Evolutionary conservation across 164 flowering plant genomes (phyloP).

Genomic region (Echeveria elegans): DNA sequence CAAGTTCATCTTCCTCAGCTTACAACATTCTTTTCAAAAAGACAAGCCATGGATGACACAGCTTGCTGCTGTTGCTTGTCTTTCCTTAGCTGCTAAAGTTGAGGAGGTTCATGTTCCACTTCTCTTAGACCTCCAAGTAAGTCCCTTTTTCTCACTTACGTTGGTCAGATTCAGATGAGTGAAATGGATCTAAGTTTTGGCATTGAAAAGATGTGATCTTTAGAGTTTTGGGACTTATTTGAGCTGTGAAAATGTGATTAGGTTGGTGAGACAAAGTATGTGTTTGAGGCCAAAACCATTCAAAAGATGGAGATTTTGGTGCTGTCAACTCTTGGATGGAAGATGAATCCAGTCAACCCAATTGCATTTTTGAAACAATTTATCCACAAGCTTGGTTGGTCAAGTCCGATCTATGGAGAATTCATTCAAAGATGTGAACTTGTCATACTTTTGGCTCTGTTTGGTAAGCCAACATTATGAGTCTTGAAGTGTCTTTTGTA

Average conservation of each 20-base stretch:
- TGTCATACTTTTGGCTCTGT: not conserved
- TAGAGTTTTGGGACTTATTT: not conserved
- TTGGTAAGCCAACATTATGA: not conserved
- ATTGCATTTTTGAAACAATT: slow-evolving; percentile 18
- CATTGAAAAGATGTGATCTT: not conserved
- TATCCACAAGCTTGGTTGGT: not conserved
- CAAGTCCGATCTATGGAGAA: not conserved
- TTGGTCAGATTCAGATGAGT: too few relatives aligned
- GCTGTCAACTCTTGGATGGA: slow-evolving; percentile 25
- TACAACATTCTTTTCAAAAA: not conserved
- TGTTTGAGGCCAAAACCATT: slow-evolving; percentile 28
- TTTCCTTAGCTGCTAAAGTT: slow-evolving; percentile 8
- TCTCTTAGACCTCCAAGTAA: slow-evolving; percentile 5
- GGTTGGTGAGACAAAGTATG: slow-evolving; percentile 16
- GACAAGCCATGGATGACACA: slow-evolving; percentile 7
- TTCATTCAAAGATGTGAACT: not conserved
- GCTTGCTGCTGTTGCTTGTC: slow-evolving; percentile 6
- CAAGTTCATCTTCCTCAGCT: not conserved
- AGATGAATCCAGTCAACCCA: slow-evolving; percentile 28
- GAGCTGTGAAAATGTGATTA: not conserved
- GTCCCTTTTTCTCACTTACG: not conserved
- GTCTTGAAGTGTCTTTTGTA: not conserved
- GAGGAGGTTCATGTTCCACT: slow-evolving; percentile 7
- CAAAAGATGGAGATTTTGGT: slow-evolving; percentile 33
- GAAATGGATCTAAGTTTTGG: too few relatives aligned